Conservation (phyloP, 164 flowering plant species). For the Dillenia suffruticosa region DNA sequence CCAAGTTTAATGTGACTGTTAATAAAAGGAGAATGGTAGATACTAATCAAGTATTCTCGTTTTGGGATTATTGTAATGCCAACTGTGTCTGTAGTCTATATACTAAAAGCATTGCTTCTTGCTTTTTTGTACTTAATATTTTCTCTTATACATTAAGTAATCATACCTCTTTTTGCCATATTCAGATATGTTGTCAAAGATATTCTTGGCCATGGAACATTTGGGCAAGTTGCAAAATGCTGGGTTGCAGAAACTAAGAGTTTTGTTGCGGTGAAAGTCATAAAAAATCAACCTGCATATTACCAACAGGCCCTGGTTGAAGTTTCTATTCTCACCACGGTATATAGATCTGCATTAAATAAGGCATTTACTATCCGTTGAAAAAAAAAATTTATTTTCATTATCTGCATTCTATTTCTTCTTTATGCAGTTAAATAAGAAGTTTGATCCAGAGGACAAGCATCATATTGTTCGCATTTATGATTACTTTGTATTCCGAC, state of each 20-base stretch:
- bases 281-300: slow-evolving; percentile 94
- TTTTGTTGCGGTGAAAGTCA: slow-evolving; percentile 90
- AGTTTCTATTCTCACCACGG: slow-evolving; percentile 81
- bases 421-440: slow-evolving; percentile 69
- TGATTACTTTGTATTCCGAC: slow-evolving; percentile 81
- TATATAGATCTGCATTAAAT: slow-evolving; percentile 18
- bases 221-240: slow-evolving; percentile 99
- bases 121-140: not conserved
- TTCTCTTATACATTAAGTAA: not conserved
- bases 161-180: not conserved
- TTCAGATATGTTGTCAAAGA: slow-evolving; percentile 90
- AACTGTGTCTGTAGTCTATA: too few species aligned
- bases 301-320: slow-evolving; percentile 98
- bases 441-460: slow-evolving; percentile 93
- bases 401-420: slow-evolving; percentile 2
- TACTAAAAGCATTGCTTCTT: too few species aligned
- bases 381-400: slow-evolving; percentile 1
- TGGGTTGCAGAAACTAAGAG: slow-evolving; percentile 74
- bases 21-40: too few species aligned
- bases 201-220: slow-evolving; percentile 97
- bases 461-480: slow-evolving; percentile 97
- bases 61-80: too few species aligned
- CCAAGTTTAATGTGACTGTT: too few species aligned
- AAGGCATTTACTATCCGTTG: not conserved
- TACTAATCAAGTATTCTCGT: too few species aligned